Evolutionary conservation across 2,329 filamentous ascomycete genomes (phyloP), one percentile per base, ranked within the genome.

Genomic region (Fusarium goolgardi): DNA sequence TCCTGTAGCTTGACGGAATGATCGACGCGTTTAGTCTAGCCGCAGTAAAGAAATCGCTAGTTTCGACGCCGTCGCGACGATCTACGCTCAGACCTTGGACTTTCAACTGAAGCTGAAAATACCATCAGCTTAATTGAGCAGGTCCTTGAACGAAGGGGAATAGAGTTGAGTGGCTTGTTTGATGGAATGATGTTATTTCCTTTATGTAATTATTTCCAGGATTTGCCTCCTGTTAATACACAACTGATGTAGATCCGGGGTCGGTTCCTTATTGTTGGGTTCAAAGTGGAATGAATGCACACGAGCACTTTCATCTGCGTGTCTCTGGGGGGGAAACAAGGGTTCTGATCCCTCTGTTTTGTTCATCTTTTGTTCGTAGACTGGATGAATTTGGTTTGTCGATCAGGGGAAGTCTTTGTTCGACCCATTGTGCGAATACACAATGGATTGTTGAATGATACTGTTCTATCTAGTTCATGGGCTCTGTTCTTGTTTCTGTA

Each of bases 241-340:
- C 32, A 44, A 8, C 18, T 6, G 3, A 21, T 46, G 51, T 11
- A 61, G 29, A 63, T 67, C 64, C n/a, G 45, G 55, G 39, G 63
- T 45, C 27, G 29, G 34, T 2, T 3, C 39, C 55, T 11, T 46
- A 15, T n/a, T 9, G 6, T 23, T 20, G 11, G 27, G 35, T 18
- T 0, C 10, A 11, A 34, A 34, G 40, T 43, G 3, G 16, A 43
- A 44, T 29, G 16, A 43, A 44, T 29, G 25, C 46, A 50, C 32
- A 35, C 37, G 46, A 50, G 9, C n/a, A 27, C 21, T 37, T 37
- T 32, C 23, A 16, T 15, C 18, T 50, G 46, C 46, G 21, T 10
- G 31, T 8, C 23, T n/a, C 18, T 29, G 12, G n/a, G 9, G 11
- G 23, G 11, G 23, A 12, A 39, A 50, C 47, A 37, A n/a, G 47